phyloP scores from a whole-genome alignment of 148 eudicot species.

The Silene latifolia region DNA sequence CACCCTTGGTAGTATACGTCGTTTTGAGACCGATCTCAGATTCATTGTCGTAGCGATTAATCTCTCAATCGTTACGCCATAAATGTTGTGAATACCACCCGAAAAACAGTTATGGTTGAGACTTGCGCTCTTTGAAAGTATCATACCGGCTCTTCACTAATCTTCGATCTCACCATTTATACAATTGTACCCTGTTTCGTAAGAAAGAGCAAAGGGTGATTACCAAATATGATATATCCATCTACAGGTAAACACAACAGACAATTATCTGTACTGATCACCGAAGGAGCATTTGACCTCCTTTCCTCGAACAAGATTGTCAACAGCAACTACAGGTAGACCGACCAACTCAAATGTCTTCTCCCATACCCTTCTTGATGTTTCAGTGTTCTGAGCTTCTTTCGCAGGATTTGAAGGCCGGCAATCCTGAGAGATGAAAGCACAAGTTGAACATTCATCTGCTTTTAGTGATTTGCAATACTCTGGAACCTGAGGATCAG shows the following conservation, averaged over 20 bases:
- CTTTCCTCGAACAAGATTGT: conserved; percentile 72
- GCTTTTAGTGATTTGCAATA: conserved; percentile 73
- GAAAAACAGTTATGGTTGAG: too few species aligned
- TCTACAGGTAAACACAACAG: background rate
- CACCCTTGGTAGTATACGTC: too few species aligned
- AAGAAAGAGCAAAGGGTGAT: too few species aligned
- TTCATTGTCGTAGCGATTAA: too few species aligned
- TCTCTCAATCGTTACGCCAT: too few species aligned
- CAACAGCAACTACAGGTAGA: conserved; percentile 74
- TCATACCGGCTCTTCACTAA: too few species aligned
- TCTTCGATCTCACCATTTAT: too few species aligned
- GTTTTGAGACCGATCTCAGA: too few species aligned
- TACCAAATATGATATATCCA: too few species aligned
- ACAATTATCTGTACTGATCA: conserved; percentile 23
- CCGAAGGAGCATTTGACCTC: conserved; percentile 63
- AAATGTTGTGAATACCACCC: too few species aligned
- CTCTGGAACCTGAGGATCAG: conserved; percentile 87
- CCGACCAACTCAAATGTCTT: conserved; percentile 80
- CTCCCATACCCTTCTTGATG: conserved; percentile 73
- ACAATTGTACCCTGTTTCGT: too few species aligned
- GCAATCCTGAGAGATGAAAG: conserved; percentile 81
- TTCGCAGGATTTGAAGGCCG: conserved; percentile 88
- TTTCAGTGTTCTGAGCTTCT: conserved; percentile 76
- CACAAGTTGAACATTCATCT: conserved; percentile 89
- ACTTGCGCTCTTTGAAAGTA: too few species aligned